Evolutionary conservation across 768 basidiomycete species (phyloP).

Genomic region (Cytidiella melzeri): DNA sequence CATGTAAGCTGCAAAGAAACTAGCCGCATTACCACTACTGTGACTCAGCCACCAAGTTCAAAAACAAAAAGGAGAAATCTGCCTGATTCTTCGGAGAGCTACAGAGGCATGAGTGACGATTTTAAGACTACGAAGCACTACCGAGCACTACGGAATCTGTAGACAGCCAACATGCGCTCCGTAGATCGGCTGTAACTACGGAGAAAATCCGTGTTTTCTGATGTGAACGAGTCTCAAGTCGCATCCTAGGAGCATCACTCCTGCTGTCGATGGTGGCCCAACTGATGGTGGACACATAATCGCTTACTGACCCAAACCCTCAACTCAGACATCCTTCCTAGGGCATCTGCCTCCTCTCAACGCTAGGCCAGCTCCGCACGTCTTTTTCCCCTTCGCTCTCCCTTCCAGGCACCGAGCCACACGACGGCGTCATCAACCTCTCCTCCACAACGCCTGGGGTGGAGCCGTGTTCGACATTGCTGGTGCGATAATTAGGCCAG

Average conservation of each 20-base stretch:
- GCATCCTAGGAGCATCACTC: constrained; percentile 65
- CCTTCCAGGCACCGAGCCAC: constrained; percentile 13
- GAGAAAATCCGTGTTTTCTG: too few species aligned
- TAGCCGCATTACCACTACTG: too few species aligned
- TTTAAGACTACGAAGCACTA: too few species aligned
- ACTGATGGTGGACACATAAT: constrained; percentile 57
- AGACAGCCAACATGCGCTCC: too few species aligned
- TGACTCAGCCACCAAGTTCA: too few species aligned
- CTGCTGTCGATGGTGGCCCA: constrained; percentile 76
- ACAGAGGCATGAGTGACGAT: too few species aligned
- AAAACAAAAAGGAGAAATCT: too few species aligned
- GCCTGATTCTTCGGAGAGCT: too few species aligned
- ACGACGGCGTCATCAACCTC: constrained; percentile 37
- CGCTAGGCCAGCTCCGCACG: constrained; percentile 74
- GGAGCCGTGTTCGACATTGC: constrained; percentile 62
- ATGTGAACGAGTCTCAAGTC: constrained; percentile 62
- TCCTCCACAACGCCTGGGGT: constrained; percentile 70
- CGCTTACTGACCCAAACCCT: not conserved
- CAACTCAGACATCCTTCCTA: too few species aligned
- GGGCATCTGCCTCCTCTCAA: constrained; percentile 81
- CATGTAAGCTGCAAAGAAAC: too few species aligned
- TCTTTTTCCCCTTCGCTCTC: constrained; percentile 63
- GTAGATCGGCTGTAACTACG: too few species aligned
- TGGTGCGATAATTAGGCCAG: constrained; percentile 50
- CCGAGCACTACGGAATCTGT: too few species aligned